phyloP scores from a whole-genome alignment of 148 eudicot genomes.

The Silene latifolia region DNA sequence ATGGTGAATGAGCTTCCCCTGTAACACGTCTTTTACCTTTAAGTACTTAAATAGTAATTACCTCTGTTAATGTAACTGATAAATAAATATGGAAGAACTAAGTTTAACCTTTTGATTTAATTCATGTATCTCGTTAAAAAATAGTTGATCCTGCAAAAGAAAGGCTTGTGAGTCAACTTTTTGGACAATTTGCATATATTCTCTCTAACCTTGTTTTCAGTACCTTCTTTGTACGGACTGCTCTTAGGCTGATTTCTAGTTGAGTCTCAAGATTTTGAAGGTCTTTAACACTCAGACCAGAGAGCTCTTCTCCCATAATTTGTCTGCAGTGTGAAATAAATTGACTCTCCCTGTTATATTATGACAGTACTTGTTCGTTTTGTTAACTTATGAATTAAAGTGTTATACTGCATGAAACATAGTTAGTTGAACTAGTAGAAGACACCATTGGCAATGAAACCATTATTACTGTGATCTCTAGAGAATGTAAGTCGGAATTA shows the following conservation, averaged over 20 bases:
- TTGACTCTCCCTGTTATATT: background rate
- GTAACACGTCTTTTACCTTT: slow-evolving; percentile 21
- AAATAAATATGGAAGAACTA: background rate
- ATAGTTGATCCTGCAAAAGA: slow-evolving; percentile 60
- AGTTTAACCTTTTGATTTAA: slow-evolving; percentile 53
- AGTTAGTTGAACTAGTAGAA: background rate
- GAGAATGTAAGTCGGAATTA: too few species aligned
- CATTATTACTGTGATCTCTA: background rate
- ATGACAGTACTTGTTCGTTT: background rate
- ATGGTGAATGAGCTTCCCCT: slow-evolving; percentile 60
- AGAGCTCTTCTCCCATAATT: slow-evolving; percentile 52
- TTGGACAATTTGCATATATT: background rate
- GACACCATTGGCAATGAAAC: background rate
- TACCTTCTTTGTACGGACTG: slow-evolving; percentile 43
- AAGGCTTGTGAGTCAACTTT: slow-evolving; percentile 8
- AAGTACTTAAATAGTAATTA: slow-evolving; percentile 7
- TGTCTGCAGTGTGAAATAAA: slow-evolving; percentile 29
- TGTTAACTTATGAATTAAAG: background rate
- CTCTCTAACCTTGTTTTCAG: background rate
- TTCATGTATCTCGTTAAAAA: slow-evolving; percentile 61
- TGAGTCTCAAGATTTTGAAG: slow-evolving; percentile 45
- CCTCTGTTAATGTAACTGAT: slow-evolving; percentile 5
- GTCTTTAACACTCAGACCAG: slow-evolving; percentile 41
- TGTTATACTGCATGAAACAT: background rate
- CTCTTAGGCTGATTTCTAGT: slow-evolving; percentile 40